Evolutionary conservation across 2,329 filamentous ascomycete genomes (phyloP).

Genomic region (Gnomoniopsis sp.): DNA sequence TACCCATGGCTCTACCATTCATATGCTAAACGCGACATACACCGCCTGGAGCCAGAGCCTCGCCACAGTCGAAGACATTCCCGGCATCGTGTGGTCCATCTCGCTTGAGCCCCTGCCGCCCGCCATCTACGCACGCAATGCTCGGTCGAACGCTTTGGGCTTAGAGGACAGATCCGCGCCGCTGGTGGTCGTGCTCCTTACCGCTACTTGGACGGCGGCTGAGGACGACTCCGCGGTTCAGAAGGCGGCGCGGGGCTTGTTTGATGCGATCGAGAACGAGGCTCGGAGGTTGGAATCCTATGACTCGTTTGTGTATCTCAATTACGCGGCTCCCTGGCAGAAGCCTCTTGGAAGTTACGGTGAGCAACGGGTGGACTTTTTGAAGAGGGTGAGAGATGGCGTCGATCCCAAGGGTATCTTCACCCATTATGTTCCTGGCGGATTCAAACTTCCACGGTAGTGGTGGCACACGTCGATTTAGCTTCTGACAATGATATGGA

Average conservation of each 20-base stretch:
- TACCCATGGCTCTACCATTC: no score
- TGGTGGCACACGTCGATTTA: no score
- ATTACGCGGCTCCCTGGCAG: conserved; percentile 14
- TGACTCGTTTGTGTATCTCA: conserved; percentile 11
- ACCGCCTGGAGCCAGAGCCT: neutral
- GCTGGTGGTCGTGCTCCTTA: neutral
- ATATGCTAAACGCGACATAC: conserved; percentile 3
- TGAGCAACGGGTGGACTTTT: neutral
- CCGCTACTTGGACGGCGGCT: neutral
- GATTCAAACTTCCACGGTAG: no score
- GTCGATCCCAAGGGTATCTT: conserved; percentile 9
- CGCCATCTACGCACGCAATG: conserved; percentile 1
- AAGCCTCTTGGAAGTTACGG: conserved; percentile 13
- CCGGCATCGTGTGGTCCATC: conserved; percentile 4
- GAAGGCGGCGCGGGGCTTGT: neutral
- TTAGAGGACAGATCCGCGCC: conserved; percentile 1
- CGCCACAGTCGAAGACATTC: neutral
- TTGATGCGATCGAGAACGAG: neutral
- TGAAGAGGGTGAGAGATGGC: neutral
- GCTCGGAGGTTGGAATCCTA: neutral
- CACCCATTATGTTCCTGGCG: conserved; percentile 5
- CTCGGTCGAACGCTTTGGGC: neutral
- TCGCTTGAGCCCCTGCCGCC: conserved; percentile 13
- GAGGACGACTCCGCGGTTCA: neutral
- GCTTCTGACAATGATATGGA: no score